phyloP scores from a whole-genome alignment of 2,329 filamentous ascomycete genomes.

The Botrytis deweyae region DNA sequence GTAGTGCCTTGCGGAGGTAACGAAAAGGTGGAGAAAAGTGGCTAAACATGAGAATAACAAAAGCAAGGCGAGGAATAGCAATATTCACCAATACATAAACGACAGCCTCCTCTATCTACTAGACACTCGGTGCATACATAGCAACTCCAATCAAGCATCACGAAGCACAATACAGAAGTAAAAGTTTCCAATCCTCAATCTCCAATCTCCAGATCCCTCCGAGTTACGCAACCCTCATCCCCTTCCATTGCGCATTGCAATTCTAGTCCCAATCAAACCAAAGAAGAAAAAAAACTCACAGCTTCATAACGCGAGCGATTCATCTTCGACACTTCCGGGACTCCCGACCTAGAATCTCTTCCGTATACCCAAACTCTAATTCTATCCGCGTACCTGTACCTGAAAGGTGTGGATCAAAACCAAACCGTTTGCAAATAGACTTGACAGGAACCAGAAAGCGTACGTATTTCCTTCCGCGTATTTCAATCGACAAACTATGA shows the following conservation, averaged over 20 bases:
- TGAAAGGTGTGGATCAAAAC: neutral
- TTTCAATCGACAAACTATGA: neutral
- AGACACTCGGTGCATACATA: neutral
- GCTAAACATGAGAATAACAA: no score
- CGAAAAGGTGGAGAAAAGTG: neutral
- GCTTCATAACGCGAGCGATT: conserved; percentile 33
- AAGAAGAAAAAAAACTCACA: conserved; percentile 25
- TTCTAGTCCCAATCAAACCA: neutral
- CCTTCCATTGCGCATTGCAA: neutral
- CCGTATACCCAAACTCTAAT: neutral
- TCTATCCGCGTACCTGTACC: neutral
- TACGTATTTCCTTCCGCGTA: neutral
- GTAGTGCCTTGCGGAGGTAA: neutral
- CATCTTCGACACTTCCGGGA: conserved; percentile 24
- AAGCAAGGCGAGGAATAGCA: neutral
- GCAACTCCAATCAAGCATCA: neutral
- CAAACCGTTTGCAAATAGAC: neutral
- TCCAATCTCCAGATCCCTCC: neutral
- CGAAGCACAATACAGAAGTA: neutral
- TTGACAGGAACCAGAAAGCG: neutral
- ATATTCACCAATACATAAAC: neutral
- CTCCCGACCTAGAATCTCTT: neutral
- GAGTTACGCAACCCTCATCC: neutral
- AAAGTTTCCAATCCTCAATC: neutral
- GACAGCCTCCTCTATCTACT: neutral